Evolutionary conservation across 2,329 filamentous ascomycete species (phyloP).

Genomic region (Fusarium vanettenii): DNA sequence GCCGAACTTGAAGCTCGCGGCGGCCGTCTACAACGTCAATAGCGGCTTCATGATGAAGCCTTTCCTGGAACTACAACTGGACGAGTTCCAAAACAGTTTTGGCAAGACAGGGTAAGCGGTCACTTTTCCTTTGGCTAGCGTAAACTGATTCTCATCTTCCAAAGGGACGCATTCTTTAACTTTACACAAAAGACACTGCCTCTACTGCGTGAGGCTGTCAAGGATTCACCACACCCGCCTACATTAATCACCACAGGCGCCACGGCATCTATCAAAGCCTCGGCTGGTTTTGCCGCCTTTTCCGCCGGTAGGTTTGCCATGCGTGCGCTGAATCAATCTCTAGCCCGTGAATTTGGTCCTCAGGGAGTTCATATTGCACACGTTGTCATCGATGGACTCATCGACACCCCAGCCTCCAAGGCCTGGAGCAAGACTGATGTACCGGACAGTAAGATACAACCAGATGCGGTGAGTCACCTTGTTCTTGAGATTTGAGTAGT

Average conservation of each 20-base stretch:
- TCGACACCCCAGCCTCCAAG: neutral
- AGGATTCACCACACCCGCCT: neutral
- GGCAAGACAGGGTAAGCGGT: neutral
- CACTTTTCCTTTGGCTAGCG: neutral
- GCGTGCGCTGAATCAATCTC: neutral
- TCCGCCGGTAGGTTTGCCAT: neutral
- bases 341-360: neutral
- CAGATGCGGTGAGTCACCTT: neutral
- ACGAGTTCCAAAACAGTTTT: neutral
- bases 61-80: neutral
- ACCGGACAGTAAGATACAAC: neutral
- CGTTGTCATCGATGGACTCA: neutral
- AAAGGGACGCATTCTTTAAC: neutral
- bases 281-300: neutral
- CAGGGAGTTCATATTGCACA: neutral
- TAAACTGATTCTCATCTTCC: neutral
- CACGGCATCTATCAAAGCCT: neutral
- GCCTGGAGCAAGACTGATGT: neutral
- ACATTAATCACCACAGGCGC: neutral
- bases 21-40: neutral
- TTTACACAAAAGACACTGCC: neutral
- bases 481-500: neutral
- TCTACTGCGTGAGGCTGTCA: neutral
- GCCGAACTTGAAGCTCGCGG: neutral
- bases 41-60: neutral